A percentile compares a stretch with the other conserved stretches of the same genome.
These are phyloP conservation scores for Mitragyna speciosa DNA, from an alignment of 257 asterid genomes.

Conservation along the genomic window DNA sequence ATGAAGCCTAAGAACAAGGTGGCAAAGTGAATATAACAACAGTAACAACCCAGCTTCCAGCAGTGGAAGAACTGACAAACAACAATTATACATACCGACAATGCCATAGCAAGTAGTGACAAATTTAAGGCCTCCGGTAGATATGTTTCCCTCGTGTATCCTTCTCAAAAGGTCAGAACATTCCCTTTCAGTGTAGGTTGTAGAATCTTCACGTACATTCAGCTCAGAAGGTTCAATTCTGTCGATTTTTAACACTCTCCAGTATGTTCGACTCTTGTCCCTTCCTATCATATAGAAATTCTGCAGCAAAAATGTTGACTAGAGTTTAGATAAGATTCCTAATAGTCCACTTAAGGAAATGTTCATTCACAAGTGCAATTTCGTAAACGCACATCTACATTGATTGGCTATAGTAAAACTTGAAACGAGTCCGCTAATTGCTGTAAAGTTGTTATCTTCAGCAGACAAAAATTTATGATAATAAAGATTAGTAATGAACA, in stretches of 20 bases:
- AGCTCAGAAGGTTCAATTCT: constrained; percentile 83
- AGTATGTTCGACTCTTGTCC: constrained; percentile 80
- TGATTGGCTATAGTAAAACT: neutral
- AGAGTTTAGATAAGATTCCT: neutral
- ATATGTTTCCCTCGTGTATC: constrained; percentile 83
- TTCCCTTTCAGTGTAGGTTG: constrained; percentile 76
- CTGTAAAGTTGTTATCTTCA: neutral
- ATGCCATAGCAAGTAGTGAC: constrained; percentile 96
- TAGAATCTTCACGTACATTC: constrained; percentile 73
- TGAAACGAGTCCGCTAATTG: neutral
- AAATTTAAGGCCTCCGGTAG: constrained; percentile 88
- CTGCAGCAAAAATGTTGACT: constrained; percentile 42
- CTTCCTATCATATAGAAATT: constrained; percentile 89
- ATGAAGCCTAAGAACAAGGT: constrained; percentile 64
- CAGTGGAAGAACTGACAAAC: constrained; percentile 8
- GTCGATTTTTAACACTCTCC: constrained; percentile 90
- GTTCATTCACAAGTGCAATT: neutral
- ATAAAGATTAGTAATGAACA: neutral
- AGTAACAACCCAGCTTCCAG: constrained; percentile 10
- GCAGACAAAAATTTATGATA: neutral
- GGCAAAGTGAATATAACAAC: constrained; percentile 14
- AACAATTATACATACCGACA: constrained; percentile 61
- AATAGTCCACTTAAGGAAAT: neutral
- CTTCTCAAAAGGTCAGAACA: constrained; percentile 87
- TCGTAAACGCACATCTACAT: neutral